Evolutionary conservation across 805 yeast species (phyloP), one percentile per base, ranked within the genome.

Genomic region (Yarrowia sp.): DNA sequence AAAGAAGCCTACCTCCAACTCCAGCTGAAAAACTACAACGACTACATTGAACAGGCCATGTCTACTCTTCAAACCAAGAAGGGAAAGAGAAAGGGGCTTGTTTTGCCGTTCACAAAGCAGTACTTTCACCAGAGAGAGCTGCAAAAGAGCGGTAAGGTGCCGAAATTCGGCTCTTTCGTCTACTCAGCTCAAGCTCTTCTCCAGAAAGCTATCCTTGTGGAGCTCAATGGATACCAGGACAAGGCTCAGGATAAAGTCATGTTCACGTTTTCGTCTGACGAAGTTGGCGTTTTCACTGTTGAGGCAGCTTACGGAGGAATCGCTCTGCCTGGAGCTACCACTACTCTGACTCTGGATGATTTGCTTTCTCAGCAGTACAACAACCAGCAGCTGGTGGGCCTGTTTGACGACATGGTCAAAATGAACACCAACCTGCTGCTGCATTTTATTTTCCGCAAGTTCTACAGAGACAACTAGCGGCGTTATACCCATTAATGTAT

Each of bases 291-390:
- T 32, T 91, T 90, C 72, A 82, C 83, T 4, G 79, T 95, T 22
- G 95, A 92, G 61, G 89, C 90, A 9, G 84, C 90, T 4, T 84
- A 82, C 72, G 92, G 91, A 33, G 75, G 79, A 11, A 74, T 78
- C 8, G 78, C 86, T 1, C 81, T 86, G n/a, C 88, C 86, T 48
- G 85, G 82, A 9, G 79, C 80, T 0, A 73, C 79, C 11, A 80
- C 80, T 41, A 79, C 83, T 11, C 73, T 93, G 18, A 81, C 89
- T 0, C 79, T 93, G 65, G 95, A 90, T 71, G 86, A 88, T 32
- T 75, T 93, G 53, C 78, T 93, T 68, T 84, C 83, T 50, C 79
- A 83, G 61, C 97, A 92, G 74, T 90, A 88, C 68, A 92, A 89
- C 68, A 84, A 84, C 68, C 80, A 81, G 60, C 75, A 79, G 44